Percentiles rank a stretch among this genome's conserved stretches.
These are phyloP conservation scores for Erysimum pusillum DNA, from an alignment of 441 rosid species.

Conservation along the genomic window DNA sequence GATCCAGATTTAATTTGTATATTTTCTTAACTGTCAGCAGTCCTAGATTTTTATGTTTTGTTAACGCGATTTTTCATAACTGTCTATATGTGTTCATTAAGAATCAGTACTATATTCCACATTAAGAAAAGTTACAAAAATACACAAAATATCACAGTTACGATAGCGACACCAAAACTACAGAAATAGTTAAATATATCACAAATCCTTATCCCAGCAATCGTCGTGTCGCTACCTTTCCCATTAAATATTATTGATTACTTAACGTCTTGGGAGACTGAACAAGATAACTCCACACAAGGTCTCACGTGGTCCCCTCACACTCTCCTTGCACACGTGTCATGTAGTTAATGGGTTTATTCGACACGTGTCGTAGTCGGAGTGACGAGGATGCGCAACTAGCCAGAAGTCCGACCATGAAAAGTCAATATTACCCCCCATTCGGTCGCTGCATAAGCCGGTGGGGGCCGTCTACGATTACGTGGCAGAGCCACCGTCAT, in stretches of 20 bases:
- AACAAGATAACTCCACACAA: slow-evolving; percentile 42
- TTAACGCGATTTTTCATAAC: slow-evolving; percentile 3
- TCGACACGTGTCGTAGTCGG: slow-evolving; percentile 39
- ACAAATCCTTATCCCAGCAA: slow-evolving; percentile 34
- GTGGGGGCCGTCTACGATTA: background rate
- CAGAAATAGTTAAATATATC: slow-evolving; percentile 25
- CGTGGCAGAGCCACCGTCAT: slow-evolving; percentile 24
- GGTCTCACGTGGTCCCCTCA: slow-evolving; percentile 42
- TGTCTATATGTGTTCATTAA: background rate
- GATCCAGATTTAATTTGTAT: background rate
- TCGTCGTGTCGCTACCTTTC: slow-evolving; percentile 39
- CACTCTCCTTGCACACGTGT: slow-evolving; percentile 26
- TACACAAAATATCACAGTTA: background rate
- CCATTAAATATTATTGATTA: slow-evolving; percentile 37
- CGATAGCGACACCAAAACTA: background rate
- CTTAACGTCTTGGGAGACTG: slow-evolving; percentile 51
- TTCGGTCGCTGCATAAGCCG: slow-evolving; percentile 12
- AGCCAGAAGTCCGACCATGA: slow-evolving; percentile 11
- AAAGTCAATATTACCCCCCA: slow-evolving; percentile 34
- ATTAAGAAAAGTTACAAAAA: slow-evolving; percentile 14
- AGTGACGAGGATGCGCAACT: slow-evolving; percentile 47
- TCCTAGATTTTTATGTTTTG: background rate
- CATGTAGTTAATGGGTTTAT: background rate
- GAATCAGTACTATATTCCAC: background rate
- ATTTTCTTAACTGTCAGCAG: background rate